Evolutionary conservation across 495 filamentous ascomycete genomes (phyloP), one percentile per base, ranked within the genome.

Genomic region (Alectoria sarmentosa): DNA sequence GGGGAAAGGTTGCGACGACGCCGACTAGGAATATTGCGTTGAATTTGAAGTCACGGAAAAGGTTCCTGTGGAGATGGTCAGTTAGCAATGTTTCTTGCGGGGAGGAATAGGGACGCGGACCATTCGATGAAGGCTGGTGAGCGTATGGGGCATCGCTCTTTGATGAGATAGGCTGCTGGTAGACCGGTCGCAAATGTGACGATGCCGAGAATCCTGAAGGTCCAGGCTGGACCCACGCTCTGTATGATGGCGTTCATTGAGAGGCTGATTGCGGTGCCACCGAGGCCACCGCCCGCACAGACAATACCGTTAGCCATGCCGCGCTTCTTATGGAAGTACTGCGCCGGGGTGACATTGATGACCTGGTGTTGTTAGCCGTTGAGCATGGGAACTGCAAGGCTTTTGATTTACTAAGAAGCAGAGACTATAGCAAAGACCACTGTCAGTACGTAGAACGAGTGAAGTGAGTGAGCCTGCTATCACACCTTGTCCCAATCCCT

Each of bases 261-360:
- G 58, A 86, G 75, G 42, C 78, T 79, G 64, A 81, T 76, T 5
- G 81, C 75, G 0, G 80, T 74, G 28, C 78, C 82, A 5, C 83
- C 83, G 13, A 84, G 74, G 0, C 82, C 83, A 41, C 83, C 82
- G 3, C 77, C 79, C 11, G 78, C 74, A 42, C 80, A 81, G 48
- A 85, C 80, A 26, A 86, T 76, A 0, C 82, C 83, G 65, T 85
- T 84, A 19, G 83, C 83, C 13, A 82, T 76, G 1, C 82, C 83
- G 17, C 80, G 77, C 65, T 80, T 82, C 0, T 71, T 69, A 62
- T 72, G 77, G 72, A 86, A 86, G 64, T 82, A 86, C 64, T 84
- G 82, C 0, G 81, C 78, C 14, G 84, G 79, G 0, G 75, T 76
- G 0, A 42, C 30, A 23, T 61, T 66, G 49, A 36, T n/a, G 6